Base-by-base conservation (phyloP, 2,329 filamentous ascomycete genomes). In the Penicillium italicum region DNA sequence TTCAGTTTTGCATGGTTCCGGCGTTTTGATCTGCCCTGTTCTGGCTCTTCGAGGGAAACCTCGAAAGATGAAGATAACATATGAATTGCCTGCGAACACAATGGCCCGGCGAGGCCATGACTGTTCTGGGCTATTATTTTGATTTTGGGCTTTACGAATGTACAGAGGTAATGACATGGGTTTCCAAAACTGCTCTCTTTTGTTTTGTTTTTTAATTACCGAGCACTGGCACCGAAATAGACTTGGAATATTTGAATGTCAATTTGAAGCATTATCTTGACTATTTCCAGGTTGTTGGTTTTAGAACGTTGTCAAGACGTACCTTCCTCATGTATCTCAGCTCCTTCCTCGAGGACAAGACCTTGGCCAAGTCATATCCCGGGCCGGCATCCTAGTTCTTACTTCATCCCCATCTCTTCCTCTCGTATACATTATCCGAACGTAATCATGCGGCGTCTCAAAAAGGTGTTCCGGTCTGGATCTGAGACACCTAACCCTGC, bases 1-100 rank as follows among this genome's bases (percentile, higher is more conserved):
- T 56, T 37, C 44, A 42, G 56, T 62, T 42, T 66, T 72, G 69
- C 70, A 72, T 73, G 50, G 60, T 56, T 67, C 54, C 58, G 72
- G 71, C 69, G 69, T 73, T 72, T 58, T 53, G 50, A 47, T 62
- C 49, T 41, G n/a, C 28, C 53, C 47, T 56, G 37, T 57, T 53
- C 33, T 50, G 55, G 31, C 37, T 42, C 47, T 33, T 50, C 42
- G 43, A 49, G 48, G 26, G 56, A 34, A 43, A 34, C 24, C 44
- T 45, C 38, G 24, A 41, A 49, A 31, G 28, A 41, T 28, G 34
- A 36, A 36, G 45, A 28, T 33, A 43, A 50, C 48, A 43, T 28
- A 38, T 49, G 46, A 49, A 40, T 14, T 24, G 22, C 48, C 8
- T 34, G 38, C 20, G 48, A 33, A 22, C 45, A 40, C 20, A 53